A percentile compares a stretch with the other conserved stretches of the same genome.
Evolutionary conservation across 129 eudicot genomes (phyloP).

Genomic region (Calendula officinalis): DNA sequence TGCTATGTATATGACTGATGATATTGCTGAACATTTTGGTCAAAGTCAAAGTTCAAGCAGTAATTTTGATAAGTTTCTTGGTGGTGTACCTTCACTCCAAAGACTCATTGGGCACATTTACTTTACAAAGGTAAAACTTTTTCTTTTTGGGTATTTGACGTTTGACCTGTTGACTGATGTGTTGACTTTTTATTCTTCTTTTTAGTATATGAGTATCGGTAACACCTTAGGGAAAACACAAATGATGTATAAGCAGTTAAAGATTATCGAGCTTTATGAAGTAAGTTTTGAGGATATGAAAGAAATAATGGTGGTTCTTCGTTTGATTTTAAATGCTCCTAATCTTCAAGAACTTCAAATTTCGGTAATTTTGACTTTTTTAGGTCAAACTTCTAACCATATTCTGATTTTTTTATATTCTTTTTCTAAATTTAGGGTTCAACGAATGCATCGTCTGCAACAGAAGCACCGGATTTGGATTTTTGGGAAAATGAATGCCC

Average conservation of each 20-base stretch:
- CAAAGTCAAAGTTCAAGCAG: too few species aligned
- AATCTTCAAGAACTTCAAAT: conserved; percentile 75
- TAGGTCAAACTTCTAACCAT: neutral
- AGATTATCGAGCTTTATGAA: conserved; percentile 72
- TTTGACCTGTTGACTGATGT: neutral
- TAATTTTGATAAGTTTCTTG: too few species aligned
- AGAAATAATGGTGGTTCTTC: conserved; percentile 84
- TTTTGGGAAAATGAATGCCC: conserved; percentile 63
- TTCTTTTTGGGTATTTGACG: neutral
- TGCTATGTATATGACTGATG: too few species aligned
- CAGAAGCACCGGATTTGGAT: conserved; percentile 46
- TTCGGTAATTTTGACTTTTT: conserved; percentile 43
- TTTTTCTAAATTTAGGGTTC: conserved; percentile 50
- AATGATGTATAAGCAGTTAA: conserved; percentile 48
- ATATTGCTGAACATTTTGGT: too few species aligned
- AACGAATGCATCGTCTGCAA: conserved; percentile 47
- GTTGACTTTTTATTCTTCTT: neutral
- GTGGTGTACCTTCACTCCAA: too few species aligned
- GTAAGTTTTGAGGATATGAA: conserved; percentile 90
- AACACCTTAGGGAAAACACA: conserved; percentile 41
- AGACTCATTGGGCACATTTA: too few species aligned
- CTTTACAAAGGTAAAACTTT: conserved; percentile 53
- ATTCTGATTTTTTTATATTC: neutral
- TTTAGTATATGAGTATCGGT: conserved; percentile 88
- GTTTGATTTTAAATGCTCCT: conserved; percentile 70